Evolutionary conservation across 441 rosid species (phyloP), one percentile per base, ranked within the genome.

Genomic region (Arabidopsis hybrid): DNA sequence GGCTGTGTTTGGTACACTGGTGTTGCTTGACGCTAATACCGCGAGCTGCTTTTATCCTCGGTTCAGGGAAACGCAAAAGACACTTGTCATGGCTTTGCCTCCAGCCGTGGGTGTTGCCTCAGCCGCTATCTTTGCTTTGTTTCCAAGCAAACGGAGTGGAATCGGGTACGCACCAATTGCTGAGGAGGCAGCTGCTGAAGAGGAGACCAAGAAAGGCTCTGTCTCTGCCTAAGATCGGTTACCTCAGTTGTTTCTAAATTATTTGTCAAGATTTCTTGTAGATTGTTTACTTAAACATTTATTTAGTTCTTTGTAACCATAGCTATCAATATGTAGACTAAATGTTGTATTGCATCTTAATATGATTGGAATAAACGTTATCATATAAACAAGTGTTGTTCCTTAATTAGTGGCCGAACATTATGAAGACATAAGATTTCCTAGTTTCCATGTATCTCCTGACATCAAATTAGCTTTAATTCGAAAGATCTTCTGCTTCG

Each of bases 71-170:
- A 65, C 75, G 0, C 78, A 83, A 75, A 88, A 88, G 87, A 46
- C 68, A 34, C 36, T 89, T 79, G 76, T 94, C 66, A 79, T 84
- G 88, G 80, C 55, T 57, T 70, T 94, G 82, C 99, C 97, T 32
- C 86, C 91, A 0, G 86, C 70, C 1, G 85, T 90, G 4, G 97
- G 99, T 3, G 80, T 76, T 3, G 18, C 83, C 40, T 76, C 97
- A 3, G 83, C 92, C 0, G 12, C 73, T 1, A 56, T 89, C 3
- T 92, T 92, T 72, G 72, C 82, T 88, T 47, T 83, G 18, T 88
- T 94, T 65, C 97, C 99, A 2, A 85, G 85, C 79, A 83, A 71
- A 1, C 91, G 97, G 46, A 86, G 83, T 50, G 99, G 97, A 35
- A 72, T 94, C 45, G 99, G 97, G 29, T 94, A 90, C 77, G 93